Evolutionary conservation across 2,329 filamentous ascomycete species (phyloP).

Genomic region (Daldinia sp.): DNA sequence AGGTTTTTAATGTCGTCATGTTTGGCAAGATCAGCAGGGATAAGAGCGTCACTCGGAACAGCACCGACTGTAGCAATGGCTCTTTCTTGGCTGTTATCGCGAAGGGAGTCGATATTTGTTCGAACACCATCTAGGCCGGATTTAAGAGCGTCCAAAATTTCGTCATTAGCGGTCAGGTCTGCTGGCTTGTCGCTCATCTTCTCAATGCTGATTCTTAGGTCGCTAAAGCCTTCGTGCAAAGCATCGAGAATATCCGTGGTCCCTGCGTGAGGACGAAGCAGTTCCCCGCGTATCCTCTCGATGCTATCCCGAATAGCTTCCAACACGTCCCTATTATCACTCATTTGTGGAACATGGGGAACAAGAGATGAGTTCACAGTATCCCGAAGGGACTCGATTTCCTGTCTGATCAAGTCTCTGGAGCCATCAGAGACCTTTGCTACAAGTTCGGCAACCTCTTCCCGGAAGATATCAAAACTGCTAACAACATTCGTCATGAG

Average conservation of each 20-base stretch:
- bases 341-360: slow-evolving; percentile 57
- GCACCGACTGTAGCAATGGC: slow-evolving; percentile 57
- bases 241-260: slow-evolving; percentile 90
- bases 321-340: slow-evolving; percentile 71
- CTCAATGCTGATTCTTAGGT: slow-evolving; percentile 80
- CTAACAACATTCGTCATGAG: slow-evolving; percentile 74
- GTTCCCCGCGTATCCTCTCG: slow-evolving; percentile 76
- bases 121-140: slow-evolving; percentile 79
- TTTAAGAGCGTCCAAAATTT: slow-evolving; percentile 88
- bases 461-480: slow-evolving; percentile 71
- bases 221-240: slow-evolving; percentile 85
- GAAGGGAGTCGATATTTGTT: slow-evolving; percentile 79
- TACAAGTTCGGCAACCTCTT: slow-evolving; percentile 72
- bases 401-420: slow-evolving; percentile 77
- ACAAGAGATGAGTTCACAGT: slow-evolving; percentile 76
- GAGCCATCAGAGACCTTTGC: slow-evolving; percentile 57
- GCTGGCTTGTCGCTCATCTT: slow-evolving; percentile 78
- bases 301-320: slow-evolving; percentile 76
- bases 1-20: slow-evolving; percentile 84
- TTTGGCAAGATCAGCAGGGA: slow-evolving; percentile 63
- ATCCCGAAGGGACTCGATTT: slow-evolving; percentile 83
- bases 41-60: slow-evolving; percentile 58
- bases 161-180: slow-evolving; percentile 85
- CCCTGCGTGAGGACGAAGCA: slow-evolving; percentile 72
- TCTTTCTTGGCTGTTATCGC: slow-evolving; percentile 55